Base-by-base conservation (phyloP, 2,329 filamentous ascomycete species). In the Nothophoma quercina region DNA sequence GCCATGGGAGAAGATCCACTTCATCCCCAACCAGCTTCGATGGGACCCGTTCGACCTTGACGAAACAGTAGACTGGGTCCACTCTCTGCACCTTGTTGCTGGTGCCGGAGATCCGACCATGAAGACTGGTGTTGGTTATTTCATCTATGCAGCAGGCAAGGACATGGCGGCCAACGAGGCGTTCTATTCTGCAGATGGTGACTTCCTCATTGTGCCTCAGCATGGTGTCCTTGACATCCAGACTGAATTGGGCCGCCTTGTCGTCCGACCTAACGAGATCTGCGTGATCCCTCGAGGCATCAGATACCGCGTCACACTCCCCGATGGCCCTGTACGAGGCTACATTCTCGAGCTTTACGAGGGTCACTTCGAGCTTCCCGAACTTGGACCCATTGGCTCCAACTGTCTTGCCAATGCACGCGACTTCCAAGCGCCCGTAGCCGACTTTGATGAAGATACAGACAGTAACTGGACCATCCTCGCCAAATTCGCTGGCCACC, bases 31-130 rank as follows among this genome's bases (percentile, higher is more conserved):
- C 68, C 89, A 93, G 73, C 79, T 93, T 23, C 84, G 89, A 60
- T 95, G 90, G 90, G 86, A 89, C 60, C 87, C 86, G 2, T 91
- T 91, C 69, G 87, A 91, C 63, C 79, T 92, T 40, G 86, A 90
- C 58, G 81, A 88, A 70, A 81, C 79, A 3, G 85, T 85, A 2
- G 85, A 88, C 64, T 89, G 86, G 85, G 84, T 88, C 18, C 83
- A 88, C 64, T 83, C 83, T 49, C 75, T 93, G 58, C 85, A 88
- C 54, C 80, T 93, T 16, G 81, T 96, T 9, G 90, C 89, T 2
- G 90, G 90, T 3, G 85, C 90, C 0, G 92, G 92, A 13, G 89
- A 95, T 63, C 87, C 90, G 0, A 88, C 88, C 0, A 82, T 88
- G 72, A 96, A 96, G 76, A 80, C 84, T 15, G 92, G 92, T 0